These are phyloP conservation scores for Xylaria sp. DNA, from an alignment of 2,329 filamentous ascomycete species.

Conservation along the genomic window DNA sequence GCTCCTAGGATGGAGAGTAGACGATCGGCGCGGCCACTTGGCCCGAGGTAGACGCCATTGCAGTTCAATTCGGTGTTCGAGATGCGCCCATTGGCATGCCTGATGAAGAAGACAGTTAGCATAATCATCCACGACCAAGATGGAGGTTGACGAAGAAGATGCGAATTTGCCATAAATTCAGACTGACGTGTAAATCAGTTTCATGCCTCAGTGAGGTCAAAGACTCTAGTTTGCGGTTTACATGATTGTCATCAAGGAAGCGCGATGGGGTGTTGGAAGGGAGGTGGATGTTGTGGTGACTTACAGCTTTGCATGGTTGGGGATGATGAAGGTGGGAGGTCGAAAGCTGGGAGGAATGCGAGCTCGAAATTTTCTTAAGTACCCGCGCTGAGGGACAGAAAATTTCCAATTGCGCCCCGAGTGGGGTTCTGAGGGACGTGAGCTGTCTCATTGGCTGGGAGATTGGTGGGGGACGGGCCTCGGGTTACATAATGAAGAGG, in stretches of 20 bases:
- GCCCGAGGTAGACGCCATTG: not conserved
- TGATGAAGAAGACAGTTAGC: constrained; percentile 22
- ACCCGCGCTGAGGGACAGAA: constrained; percentile 4
- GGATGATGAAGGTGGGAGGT: constrained; percentile 1
- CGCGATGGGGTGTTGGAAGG: not conserved
- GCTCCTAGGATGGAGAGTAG: not conserved
- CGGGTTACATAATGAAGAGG: not conserved
- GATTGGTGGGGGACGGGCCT: not conserved
- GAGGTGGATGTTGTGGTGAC: not conserved
- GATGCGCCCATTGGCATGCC: constrained; percentile 8
- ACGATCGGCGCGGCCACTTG: constrained; percentile 3
- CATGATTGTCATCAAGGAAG: constrained; percentile 64
- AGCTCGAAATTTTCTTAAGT: constrained; percentile 15
- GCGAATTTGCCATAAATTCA: constrained; percentile 48
- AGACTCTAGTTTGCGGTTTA: constrained; percentile 89
- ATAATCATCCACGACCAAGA: constrained; percentile 11
- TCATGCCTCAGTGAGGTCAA: constrained; percentile 76
- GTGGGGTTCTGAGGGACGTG: not conserved
- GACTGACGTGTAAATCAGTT: constrained; percentile 92
- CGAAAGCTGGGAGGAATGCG: not conserved
- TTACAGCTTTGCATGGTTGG: constrained; percentile 18
- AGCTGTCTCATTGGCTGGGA: constrained; percentile 6
- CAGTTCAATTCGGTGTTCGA: not conserved
- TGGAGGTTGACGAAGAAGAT: not conserved
- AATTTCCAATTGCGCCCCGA: constrained; percentile 13